Evolutionary conservation across 176 grass and related monocot genomes (phyloP).

Genomic region (Triticum dicoccoides): DNA sequence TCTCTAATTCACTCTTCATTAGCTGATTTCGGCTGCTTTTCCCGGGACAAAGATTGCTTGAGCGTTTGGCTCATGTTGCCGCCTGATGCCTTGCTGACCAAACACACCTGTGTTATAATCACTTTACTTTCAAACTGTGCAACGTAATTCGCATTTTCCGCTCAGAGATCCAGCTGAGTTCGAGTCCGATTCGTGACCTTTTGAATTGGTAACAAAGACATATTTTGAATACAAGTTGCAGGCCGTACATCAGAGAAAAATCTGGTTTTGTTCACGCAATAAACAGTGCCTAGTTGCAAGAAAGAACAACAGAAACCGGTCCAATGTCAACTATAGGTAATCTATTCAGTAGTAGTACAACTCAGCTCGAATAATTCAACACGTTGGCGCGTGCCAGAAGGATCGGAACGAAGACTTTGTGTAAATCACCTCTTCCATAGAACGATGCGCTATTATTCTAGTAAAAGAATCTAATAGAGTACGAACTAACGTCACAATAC

Average conservation of each 20-base stretch:
- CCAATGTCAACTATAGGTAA: not conserved
- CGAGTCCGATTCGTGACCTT: not conserved
- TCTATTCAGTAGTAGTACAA: not conserved
- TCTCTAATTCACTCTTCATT: not conserved
- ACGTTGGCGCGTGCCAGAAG: not conserved
- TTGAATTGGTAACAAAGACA: not conserved
- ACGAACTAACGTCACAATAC: not conserved
- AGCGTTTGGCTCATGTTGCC: not conserved
- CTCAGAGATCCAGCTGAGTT: not conserved
- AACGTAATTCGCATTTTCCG: not conserved
- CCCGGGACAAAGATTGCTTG: not conserved
- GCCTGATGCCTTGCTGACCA: not conserved
- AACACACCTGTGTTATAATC: not conserved
- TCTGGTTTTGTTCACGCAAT: not conserved
- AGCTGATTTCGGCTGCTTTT: not conserved
- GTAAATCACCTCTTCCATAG: not conserved
- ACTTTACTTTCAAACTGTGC: not conserved
- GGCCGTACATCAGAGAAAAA: not conserved
- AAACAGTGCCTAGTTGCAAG: not conserved
- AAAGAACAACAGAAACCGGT: not conserved
- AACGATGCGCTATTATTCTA: not conserved
- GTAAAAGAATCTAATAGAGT: not conserved
- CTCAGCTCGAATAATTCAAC: slow-evolving; percentile 21
- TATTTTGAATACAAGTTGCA: not conserved
- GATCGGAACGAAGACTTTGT: not conserved